Conservation (phyloP, 1,139 yeast genomes). For the Geotrichum reessii region DNA sequence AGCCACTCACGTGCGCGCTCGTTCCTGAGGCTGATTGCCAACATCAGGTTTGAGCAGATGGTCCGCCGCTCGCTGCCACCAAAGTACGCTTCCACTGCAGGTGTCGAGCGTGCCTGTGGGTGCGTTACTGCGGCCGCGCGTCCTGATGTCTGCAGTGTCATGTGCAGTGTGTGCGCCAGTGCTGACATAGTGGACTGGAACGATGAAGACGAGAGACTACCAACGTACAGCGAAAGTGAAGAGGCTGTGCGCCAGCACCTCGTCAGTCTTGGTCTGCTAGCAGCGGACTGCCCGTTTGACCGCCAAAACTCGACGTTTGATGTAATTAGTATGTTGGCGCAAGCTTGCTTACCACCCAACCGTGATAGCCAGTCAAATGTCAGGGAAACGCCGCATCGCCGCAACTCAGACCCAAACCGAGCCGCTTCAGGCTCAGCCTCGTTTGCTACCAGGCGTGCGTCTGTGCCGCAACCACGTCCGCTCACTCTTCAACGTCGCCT, state of each 20-base stretch:
- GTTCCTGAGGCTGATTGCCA: slow-evolving; percentile 30
- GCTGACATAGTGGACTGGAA: slow-evolving; percentile 15
- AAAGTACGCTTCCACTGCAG: slow-evolving; percentile 19
- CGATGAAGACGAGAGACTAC: slow-evolving; percentile 11
- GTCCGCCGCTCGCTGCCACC: slow-evolving; percentile 33
- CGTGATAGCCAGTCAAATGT: background rate
- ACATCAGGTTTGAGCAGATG: slow-evolving; percentile 33
- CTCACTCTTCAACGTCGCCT: background rate
- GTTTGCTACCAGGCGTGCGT: background rate
- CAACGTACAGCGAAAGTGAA: slow-evolving; percentile 16
- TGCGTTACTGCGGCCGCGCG: background rate
- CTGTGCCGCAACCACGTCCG: background rate
- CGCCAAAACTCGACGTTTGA: slow-evolving; percentile 10
- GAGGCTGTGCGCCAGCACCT: slow-evolving; percentile 18
- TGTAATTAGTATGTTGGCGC: slow-evolving; percentile 6
- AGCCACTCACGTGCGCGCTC: slow-evolving; percentile 27
- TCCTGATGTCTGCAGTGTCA: background rate
- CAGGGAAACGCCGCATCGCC: background rate
- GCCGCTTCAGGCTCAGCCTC: background rate
- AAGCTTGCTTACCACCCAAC: slow-evolving; percentile 15
- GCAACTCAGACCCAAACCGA: background rate
- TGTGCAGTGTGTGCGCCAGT: slow-evolving; percentile 3
- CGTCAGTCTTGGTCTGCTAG: slow-evolving; percentile 10
- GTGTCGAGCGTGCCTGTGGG: background rate
- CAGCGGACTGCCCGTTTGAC: slow-evolving; percentile 13